These are phyloP conservation scores for Pseudocercospora musae DNA, from an alignment of 2,329 filamentous ascomycete species.

Conservation along the genomic window DNA sequence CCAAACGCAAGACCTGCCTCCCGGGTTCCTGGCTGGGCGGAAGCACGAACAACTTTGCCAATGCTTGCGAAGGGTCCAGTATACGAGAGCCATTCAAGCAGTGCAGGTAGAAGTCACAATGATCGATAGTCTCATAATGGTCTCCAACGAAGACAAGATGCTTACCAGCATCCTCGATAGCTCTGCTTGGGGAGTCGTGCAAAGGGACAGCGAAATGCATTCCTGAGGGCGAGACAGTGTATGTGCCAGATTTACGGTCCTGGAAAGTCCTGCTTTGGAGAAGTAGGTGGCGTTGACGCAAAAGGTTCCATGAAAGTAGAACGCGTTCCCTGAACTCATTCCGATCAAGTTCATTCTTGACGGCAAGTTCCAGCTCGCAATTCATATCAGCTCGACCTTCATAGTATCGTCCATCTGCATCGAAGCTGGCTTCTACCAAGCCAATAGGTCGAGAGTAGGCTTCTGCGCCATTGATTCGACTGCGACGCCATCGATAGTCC, in stretches of 20 bases:
- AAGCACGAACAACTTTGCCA: slow-evolving; percentile 42
- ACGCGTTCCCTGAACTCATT: slow-evolving; percentile 36
- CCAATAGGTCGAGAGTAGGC: slow-evolving; percentile 41
- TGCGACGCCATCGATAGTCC: slow-evolving; percentile 38
- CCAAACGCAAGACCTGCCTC: slow-evolving; percentile 34
- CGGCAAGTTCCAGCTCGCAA: slow-evolving; percentile 37
- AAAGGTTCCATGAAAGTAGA: slow-evolving; percentile 39
- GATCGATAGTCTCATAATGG: slow-evolving; percentile 35
- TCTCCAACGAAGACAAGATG: slow-evolving; percentile 41
- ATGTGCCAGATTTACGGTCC: slow-evolving; percentile 4
- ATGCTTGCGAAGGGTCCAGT: slow-evolving; percentile 36
- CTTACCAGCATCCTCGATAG: slow-evolving; percentile 31
- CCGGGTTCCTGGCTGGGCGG: slow-evolving; percentile 32
- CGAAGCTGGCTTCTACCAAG: slow-evolving; percentile 45
- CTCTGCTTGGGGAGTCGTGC: slow-evolving; percentile 29
- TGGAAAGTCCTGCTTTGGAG: slow-evolving; percentile 35
- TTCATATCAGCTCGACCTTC: slow-evolving; percentile 48
- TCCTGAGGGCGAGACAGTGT: slow-evolving; percentile 13
- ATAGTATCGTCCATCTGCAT: slow-evolving; percentile 43
- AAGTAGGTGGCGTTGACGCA: slow-evolving; percentile 40
- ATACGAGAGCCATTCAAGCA: slow-evolving; percentile 42
- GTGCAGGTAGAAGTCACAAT: slow-evolving; percentile 41
- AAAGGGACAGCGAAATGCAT: slow-evolving; percentile 39
- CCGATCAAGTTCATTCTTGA: slow-evolving; percentile 33
- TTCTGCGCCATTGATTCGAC: slow-evolving; percentile 18